Evolutionary conservation across 2,329 filamentous ascomycete species (phyloP), one percentile per base, ranked within the genome.

Genomic region (Penicillium sp.): DNA sequence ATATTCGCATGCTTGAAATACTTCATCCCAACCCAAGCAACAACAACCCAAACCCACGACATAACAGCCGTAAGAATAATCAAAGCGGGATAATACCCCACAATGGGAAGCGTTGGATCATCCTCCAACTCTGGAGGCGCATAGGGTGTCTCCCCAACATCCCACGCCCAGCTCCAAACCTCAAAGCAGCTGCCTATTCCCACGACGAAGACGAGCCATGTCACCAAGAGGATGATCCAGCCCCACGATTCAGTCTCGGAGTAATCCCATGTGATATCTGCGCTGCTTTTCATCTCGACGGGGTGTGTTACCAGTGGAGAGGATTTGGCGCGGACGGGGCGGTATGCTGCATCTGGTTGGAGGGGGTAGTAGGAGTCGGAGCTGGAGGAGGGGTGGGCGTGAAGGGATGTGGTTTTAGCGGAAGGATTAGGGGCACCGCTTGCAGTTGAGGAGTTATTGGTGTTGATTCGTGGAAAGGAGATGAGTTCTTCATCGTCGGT

Each of bases 21-120:
- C 75, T 99, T 99, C 93, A 99, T 98, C 25, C 95, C 95, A 49
- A 98, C 89, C 95, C 95, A 99, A 11, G 96, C 95, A 57, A 96
- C 88, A 13, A 96, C 87, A 19, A 98, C 95, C 95, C 95, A 99
- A 6, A 98, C 92, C 95, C 95, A 99, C 19, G 93, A 92, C 91
- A 99, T 97, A 27, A 99, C 91, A 48, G 88, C 88, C 3, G 93
- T 97, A 65, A 98, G 80, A 57, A 98, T 95, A 63, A 98, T 90
- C 69, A 99, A 79, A 11, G 93, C 92, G 25, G 95, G 95, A 77
- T 99, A 99, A 76, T 99, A 99, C 10, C 96, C 95, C 11, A 96
- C 91, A 69, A 99, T 96, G 3, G 95, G 95, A 67, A 99, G 77
- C 2, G 93, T 98, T 7, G 90, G 88, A 75, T 99, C 95, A 75